phyloP scores from a whole-genome alignment of 2,329 filamentous ascomycete species.

The Lachnellula cervina region DNA sequence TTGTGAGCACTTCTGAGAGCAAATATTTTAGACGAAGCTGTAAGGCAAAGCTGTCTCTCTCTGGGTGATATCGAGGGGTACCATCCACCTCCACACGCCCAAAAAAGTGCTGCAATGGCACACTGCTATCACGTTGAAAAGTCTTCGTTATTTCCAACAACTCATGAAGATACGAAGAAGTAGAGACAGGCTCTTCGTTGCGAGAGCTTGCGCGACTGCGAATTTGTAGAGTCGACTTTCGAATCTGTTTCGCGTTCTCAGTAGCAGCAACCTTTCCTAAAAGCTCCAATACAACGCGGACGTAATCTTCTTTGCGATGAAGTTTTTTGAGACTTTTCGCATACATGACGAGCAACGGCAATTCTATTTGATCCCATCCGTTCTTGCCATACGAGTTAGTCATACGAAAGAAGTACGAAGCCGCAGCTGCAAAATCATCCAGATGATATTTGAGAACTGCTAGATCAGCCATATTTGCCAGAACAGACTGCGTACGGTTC shows the following conservation, averaged over 20 bases:
- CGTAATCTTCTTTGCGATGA: conserved; percentile 71
- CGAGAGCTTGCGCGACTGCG: conserved; percentile 7
- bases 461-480: conserved; percentile 76
- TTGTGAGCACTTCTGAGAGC: conserved; percentile 62
- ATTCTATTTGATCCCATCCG: conserved; percentile 74
- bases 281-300: conserved; percentile 69
- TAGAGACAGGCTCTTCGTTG: conserved; percentile 15
- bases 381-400: conserved; percentile 73
- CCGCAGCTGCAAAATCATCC: conserved; percentile 67
- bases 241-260: conserved; percentile 45
- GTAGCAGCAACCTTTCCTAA: conserved; percentile 60
- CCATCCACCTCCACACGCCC: conserved; percentile 62
- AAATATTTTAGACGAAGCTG: conserved; percentile 65
- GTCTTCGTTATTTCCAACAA: conserved; percentile 27
- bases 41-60: conserved; percentile 71
- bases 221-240: conserved; percentile 28
- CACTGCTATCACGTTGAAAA: conserved; percentile 56
- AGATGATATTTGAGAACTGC: conserved; percentile 77
- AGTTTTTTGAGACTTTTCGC: conserved; percentile 75
- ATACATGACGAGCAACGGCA: conserved; percentile 82
- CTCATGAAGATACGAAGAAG: conserved; percentile 28
- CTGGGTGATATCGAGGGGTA: conserved; percentile 62
- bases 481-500: conserved; percentile 70
- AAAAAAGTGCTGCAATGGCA: conserved; percentile 72
- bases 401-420: conserved; percentile 71